A percentile compares a stretch with the other conserved stretches of the same genome.
Conservation (phyloP, 169 alveolate species). For the Plasmodium relictum region DNA sequence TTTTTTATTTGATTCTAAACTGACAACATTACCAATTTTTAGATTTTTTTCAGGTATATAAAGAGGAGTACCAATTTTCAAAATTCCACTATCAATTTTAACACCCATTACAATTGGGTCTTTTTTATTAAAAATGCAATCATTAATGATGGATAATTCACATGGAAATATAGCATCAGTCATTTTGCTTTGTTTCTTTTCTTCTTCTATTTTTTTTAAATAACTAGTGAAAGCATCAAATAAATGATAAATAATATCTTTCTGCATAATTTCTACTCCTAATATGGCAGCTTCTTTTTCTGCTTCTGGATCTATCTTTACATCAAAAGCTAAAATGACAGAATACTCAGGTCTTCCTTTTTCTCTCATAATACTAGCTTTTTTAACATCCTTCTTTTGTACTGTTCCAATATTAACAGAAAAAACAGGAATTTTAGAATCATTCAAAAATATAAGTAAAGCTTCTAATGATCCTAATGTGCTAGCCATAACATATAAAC, state of each 20-base stretch:
- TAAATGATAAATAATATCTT: slow-evolving; percentile 99
- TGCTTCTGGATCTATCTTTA: slow-evolving; percentile 97
- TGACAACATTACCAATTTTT: slow-evolving; percentile 96
- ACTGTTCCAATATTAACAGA: slow-evolving; percentile 99
- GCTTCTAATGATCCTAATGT: slow-evolving; percentile 99
- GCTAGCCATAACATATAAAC: slow-evolving; percentile 99
- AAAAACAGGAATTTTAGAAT: slow-evolving; percentile 96
- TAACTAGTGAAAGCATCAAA: slow-evolving; percentile 96
- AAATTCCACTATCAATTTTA: slow-evolving; percentile 94
- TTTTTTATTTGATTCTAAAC: slow-evolving; percentile 95
- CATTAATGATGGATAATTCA: slow-evolving; percentile 93
- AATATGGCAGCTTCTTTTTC: slow-evolving; percentile 96
- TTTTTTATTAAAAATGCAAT: slow-evolving; percentile 95
- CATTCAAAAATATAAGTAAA: slow-evolving; percentile 94
- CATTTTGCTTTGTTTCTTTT: slow-evolving; percentile 80
- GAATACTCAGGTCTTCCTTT: slow-evolving; percentile 97
- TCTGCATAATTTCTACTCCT: slow-evolving; percentile 97
- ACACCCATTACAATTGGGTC: slow-evolving; percentile 98
- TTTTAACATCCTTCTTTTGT: slow-evolving; percentile 97
- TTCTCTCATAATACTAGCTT: slow-evolving; percentile 95
- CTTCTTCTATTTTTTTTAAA: slow-evolving; percentile 93
- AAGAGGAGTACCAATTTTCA: slow-evolving; percentile 96
- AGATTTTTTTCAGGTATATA: slow-evolving; percentile 93
- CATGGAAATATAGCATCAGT: slow-evolving; percentile 97
- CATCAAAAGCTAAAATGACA: slow-evolving; percentile 98